phyloP scores from a whole-genome alignment of 2,329 filamentous ascomycete species.

The Trichothecium sympodiale region DNA sequence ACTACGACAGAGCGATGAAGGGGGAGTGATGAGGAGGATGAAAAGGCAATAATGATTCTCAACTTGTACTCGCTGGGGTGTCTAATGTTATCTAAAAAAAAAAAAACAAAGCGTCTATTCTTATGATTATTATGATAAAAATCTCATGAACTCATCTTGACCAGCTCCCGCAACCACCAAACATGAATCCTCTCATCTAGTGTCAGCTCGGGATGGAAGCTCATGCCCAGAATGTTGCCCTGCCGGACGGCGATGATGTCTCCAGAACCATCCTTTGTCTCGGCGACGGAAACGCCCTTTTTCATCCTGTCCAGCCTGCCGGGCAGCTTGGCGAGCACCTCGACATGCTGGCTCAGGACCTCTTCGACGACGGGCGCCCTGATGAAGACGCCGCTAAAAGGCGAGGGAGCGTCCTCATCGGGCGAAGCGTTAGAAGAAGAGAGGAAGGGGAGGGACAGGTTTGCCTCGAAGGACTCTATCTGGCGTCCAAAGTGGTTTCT shows the following conservation, averaged over 20 bases:
- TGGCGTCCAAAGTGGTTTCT: conserved; percentile 94
- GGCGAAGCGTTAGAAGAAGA: conserved; percentile 17
- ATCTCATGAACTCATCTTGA: conserved; percentile 5
- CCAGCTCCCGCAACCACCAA: conserved; percentile 76
- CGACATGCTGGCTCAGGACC: conserved; percentile 43
- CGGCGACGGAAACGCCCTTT: conserved; percentile 24
- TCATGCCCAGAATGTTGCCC: conserved; percentile 86
- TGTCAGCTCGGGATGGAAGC: conserved; percentile 92
- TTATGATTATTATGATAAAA: neutral
- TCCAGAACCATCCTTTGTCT: conserved; percentile 34
- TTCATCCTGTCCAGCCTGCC: conserved; percentile 25
- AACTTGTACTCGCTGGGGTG: too few relatives aligned
- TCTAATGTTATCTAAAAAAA: neutral
- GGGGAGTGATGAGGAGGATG: neutral
- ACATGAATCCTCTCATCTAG: conserved; percentile 77
- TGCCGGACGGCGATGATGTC: conserved; percentile 86
- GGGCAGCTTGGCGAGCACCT: conserved; percentile 41
- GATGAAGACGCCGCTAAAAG: conserved; percentile 82
- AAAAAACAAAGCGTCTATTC: neutral
- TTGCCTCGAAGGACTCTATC: conserved; percentile 78
- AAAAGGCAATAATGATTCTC: neutral
- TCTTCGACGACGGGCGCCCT: conserved; percentile 87
- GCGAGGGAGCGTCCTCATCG: conserved; percentile 1
- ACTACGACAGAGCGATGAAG: conserved; percentile 9
- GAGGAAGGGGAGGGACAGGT: conserved; percentile 64